Evolutionary conservation across 768 basidiomycete species (phyloP).

Genomic region (Crassisporium funariophilum): DNA sequence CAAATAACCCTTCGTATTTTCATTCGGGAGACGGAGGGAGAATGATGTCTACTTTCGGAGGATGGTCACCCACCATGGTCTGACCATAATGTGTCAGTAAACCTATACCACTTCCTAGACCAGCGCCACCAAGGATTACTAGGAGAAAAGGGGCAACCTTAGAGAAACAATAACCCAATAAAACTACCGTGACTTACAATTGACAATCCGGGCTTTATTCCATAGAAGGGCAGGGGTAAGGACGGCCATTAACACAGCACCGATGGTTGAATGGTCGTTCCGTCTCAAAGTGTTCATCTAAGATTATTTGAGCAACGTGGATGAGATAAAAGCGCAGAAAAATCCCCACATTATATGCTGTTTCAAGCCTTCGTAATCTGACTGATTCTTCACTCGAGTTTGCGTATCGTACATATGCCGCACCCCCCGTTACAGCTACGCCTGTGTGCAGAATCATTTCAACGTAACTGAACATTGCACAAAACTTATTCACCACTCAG

Average conservation of each 20-base stretch:
- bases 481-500: slow-evolving; percentile 43
- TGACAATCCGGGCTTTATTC: slow-evolving; percentile 63
- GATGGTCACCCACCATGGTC: slow-evolving; percentile 54
- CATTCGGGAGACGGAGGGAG: slow-evolving; percentile 28
- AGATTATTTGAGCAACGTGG: slow-evolving; percentile 1
- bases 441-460: slow-evolving; percentile 33
- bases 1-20: too few relatives aligned
- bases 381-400: slow-evolving; percentile 53
- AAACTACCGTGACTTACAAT: slow-evolving; percentile 44
- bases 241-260: slow-evolving; percentile 62
- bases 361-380: slow-evolving; percentile 48
- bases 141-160: neutral
- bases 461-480: slow-evolving; percentile 3
- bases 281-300: slow-evolving; percentile 61
- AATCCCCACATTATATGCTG: slow-evolving; percentile 57
- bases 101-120: slow-evolving; percentile 64
- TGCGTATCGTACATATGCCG: slow-evolving; percentile 63
- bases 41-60: slow-evolving; percentile 34
- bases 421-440: slow-evolving; percentile 50
- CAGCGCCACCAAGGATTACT: slow-evolving; percentile 77
- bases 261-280: slow-evolving; percentile 79
- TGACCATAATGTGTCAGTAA: slow-evolving; percentile 58
- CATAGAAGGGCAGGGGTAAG: slow-evolving; percentile 72
- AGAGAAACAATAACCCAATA: neutral
- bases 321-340: neutral